Base-by-base conservation (phyloP, 495 filamentous ascomycete species). In the Lentithecium fluviatile region DNA sequence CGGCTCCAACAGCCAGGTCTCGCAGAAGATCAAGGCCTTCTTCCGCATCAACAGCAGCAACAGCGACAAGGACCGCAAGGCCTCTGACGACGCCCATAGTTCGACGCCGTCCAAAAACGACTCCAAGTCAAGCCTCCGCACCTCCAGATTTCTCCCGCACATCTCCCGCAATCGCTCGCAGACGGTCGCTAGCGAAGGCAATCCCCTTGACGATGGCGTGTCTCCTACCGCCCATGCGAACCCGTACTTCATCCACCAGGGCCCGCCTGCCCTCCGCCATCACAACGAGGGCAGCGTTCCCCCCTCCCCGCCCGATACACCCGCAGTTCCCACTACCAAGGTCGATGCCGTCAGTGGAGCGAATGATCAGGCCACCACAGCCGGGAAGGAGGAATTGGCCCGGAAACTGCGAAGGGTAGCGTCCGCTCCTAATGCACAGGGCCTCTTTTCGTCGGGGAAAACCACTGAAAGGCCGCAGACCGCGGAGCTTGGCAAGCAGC, bases 221-320 rank as follows among this genome's bases (percentile, higher is more conserved):
- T 96, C 91, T 60, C 94, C 95, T 21, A 97, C 91, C 17, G 95
- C 93, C 15, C 85, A 91, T 63, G 95, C 92, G 26, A 98, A 98
- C 70, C 94, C 94, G 2, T 98, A 98, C 70, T 98, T 98, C 73
- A 88, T 86, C 48, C 95, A 97, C 73, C 94, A 98, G 72, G 94
- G 94, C 53, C 93, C 91, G 59, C 94, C 94, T 19, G 85, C 89
- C 52, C 76, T 97, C 64, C 84, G 94, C 64, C 94, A 98, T 76
- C 91, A 92, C 75, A 95, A 97, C 73, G 90, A 96, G 40, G 89
- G 87, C 69, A 95, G 89, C 65, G 88, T 94, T n/a, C 94, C 94
- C 21, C 91, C 91, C 0, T 96, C 92, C 37, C 95, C 94, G n/a
- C 91, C 94, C 24, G 92, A 95, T 75, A 94, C 91, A 4, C 94